Base-by-base conservation (phyloP, 2,329 filamentous ascomycete genomes). In the Phaeomoniella chlamydospora region DNA sequence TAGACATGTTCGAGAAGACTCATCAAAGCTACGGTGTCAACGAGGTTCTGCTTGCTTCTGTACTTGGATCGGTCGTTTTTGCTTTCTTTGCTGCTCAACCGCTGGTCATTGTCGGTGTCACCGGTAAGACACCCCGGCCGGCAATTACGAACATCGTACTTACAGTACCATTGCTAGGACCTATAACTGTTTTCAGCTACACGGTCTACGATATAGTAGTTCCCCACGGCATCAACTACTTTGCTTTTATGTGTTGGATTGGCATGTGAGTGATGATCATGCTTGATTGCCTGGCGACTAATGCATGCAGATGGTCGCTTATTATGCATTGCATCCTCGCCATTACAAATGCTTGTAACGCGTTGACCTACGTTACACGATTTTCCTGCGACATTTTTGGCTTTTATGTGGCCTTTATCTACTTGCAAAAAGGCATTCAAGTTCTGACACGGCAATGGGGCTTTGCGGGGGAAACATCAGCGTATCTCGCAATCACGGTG, bases 381-480 rank as follows among this genome's bases (percentile, higher is more conserved):
- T 94, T 94, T 53, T 85, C 84, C 15, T 93, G 86, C 59, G 86
- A 94, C 55, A 90, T 88, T 49, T 93, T 94, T 46, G 86, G 85
- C 35, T 92, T 93, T 61, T 93, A 93, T 53, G 85, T 93, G 33
- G 85, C 85, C 38, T 86, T 82, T 52, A 88, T 93, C 56, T 93
- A 93, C 53, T 67, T 93, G 14, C 84, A 93, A 51, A 93, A 93
- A 58, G 85, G 85, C 12, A 79, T 93, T 42, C 83, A 93, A 57
- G 82, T 92, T 11, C 69, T 93, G 14, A 78, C 77, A 31, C 70
- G 79, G 10, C 80, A 92, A 49, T 86, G 81, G 56, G 61, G 49
- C 51, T 65, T 54, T 57, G 64, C 45, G 39, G 68, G 65, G 34
- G 71, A 80, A 35, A 57, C 52, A 64, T 90, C 62, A 3, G 70